Base-by-base conservation (phyloP, 2,329 filamentous ascomycete genomes). In the Calonectria fujianensis region DNA sequence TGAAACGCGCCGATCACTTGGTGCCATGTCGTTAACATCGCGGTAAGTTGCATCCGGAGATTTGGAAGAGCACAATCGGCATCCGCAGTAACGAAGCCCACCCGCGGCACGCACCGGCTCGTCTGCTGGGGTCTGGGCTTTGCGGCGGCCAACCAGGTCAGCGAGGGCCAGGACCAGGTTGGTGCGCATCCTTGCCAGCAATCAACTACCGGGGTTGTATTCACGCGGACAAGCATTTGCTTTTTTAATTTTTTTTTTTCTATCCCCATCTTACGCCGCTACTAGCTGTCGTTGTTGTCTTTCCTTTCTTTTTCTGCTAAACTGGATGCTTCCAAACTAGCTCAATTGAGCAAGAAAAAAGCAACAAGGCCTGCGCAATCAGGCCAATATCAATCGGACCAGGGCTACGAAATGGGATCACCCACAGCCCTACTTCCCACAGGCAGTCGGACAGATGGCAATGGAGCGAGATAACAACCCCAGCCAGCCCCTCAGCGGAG, bases 301-400 rank as follows among this genome's bases (percentile, higher is more conserved):
- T 35, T 74, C 54, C 54, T 71, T 77, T 74, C 61, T 72, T 70
- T 69, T 71, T 61, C 13, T 59, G 48, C 66, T 37, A 32, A 73
- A 52, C 41, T 70, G 66, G 39, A 16, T 54, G 35, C 65, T 29
- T 57, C 32, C 57, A 29, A 14, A 27, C 50, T 69, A 65, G 65
- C 65, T 50, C 67, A 39, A 70, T 35, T 37, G 14, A 52, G 57
- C 50, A 48, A 29, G 50, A 73, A 73, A 73, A 73, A 66, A 39
- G 65, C 65, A 73, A 64, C n/a, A 9, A 5, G 48, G 52, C 32
- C 59, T n/a, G 29, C 63, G 35, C 72, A 73, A 51, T 67, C 57
- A 61, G 57, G 32, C 57, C 57, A 61, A 61, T 39, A 39, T 61
- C 57, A 39, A 66, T 51, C 72, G 57, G 37, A 20, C 59, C 29